phyloP scores from a whole-genome alignment of 2,329 filamentous ascomycete genomes.

The Colletotrichum costaricense region DNA sequence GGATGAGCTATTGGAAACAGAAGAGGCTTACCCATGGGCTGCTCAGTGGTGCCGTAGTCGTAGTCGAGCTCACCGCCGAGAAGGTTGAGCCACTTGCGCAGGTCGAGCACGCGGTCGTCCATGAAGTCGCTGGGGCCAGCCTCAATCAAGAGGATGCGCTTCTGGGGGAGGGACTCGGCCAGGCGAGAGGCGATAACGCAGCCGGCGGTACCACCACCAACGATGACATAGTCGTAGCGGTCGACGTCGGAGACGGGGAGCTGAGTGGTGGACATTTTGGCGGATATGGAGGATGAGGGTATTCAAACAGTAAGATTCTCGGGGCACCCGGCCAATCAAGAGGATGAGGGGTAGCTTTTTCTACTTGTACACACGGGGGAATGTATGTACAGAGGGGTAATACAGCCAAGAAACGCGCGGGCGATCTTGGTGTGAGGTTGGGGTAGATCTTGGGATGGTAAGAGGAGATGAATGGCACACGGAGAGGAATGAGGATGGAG shows the following conservation, averaged over 20 bases:
- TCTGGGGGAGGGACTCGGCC: constrained; percentile 85
- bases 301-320: background rate
- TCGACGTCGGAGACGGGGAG: constrained; percentile 72
- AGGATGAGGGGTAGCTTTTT: background rate
- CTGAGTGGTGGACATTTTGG: constrained; percentile 71
- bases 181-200: constrained; percentile 86
- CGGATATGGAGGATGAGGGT: background rate
- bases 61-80: constrained; percentile 91
- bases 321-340: constrained; percentile 27
- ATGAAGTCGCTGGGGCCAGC: constrained; percentile 90
- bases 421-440: constrained; percentile 29
- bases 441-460: constrained; percentile 14
- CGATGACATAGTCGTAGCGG: constrained; percentile 85
- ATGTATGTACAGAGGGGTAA: constrained; percentile 1
- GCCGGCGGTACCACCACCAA: constrained; percentile 87
- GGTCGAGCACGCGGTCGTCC: constrained; percentile 86
- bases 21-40: constrained; percentile 74
- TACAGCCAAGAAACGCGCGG: constrained; percentile 12
- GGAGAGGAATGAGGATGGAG: background rate
- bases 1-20: background rate
- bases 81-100: constrained; percentile 88
- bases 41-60: constrained; percentile 89
- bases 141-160: constrained; percentile 85
- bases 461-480: background rate
- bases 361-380: constrained; percentile 12